These are phyloP conservation scores for Tetrapisispora pingtungensis DNA, from an alignment of 805 yeast genomes.

Conservation along the genomic window DNA sequence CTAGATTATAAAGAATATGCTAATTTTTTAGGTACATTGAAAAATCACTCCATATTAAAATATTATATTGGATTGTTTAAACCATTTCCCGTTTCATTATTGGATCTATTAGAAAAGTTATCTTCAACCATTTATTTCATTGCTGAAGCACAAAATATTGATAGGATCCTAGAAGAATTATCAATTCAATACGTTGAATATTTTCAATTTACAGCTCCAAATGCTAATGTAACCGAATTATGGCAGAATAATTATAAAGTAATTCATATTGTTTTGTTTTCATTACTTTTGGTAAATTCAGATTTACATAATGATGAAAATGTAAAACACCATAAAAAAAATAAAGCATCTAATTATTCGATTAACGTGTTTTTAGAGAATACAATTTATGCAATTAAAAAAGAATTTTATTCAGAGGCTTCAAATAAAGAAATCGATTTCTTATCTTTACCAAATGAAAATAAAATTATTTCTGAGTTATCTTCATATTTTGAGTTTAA, in stretches of 20 bases:
- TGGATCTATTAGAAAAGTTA: slow-evolving; percentile 46
- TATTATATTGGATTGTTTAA: slow-evolving; percentile 32
- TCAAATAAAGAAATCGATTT: slow-evolving; percentile 6
- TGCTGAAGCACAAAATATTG: slow-evolving; percentile 78
- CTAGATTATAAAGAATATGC: slow-evolving; percentile 36
- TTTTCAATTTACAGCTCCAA: not conserved
- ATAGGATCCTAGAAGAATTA: slow-evolving; percentile 59
- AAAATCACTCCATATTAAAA: slow-evolving; percentile 23
- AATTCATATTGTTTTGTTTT: slow-evolving; percentile 64
- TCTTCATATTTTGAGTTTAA: slow-evolving; percentile 16
- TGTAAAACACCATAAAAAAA: slow-evolving; percentile 26
- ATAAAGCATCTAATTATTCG: slow-evolving; percentile 21
- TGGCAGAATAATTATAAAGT: slow-evolving; percentile 42
- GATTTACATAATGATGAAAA: slow-evolving; percentile 52
- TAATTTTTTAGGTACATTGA: slow-evolving; percentile 30
- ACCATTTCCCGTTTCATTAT: slow-evolving; percentile 41
- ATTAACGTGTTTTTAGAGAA: slow-evolving; percentile 38
- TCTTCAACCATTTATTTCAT: slow-evolving; percentile 61
- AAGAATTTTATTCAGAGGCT: slow-evolving; percentile 11
- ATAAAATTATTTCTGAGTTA: slow-evolving; percentile 13
- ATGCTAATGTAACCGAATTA: slow-evolving; percentile 14
- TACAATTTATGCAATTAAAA: slow-evolving; percentile 38
- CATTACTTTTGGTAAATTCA: slow-evolving; percentile 64
- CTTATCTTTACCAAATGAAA: slow-evolving; percentile 4
- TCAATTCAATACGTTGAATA: slow-evolving; percentile 42